phyloP scores from a whole-genome alignment of 2,329 filamentous ascomycete genomes.

The Xylariomycetidae sp. region DNA sequence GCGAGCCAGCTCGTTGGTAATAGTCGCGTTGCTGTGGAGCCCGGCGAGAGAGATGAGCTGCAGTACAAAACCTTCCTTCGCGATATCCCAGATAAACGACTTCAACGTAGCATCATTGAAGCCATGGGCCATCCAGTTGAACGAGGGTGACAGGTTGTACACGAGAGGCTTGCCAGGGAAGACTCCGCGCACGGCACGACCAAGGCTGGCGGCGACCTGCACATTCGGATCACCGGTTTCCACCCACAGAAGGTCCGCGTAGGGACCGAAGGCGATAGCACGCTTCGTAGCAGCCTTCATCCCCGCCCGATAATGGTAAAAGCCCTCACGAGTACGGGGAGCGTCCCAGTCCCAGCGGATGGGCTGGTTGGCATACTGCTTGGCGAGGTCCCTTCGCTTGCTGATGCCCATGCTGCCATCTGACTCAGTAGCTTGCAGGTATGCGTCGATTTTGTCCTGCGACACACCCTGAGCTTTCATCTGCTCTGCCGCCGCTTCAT shows the following conservation, averaged over 20 bases:
- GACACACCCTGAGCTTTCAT: constrained; percentile 60
- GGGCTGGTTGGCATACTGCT: constrained; percentile 57
- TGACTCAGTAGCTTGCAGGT: constrained; percentile 54
- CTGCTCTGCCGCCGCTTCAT: constrained; percentile 79
- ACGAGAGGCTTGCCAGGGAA: constrained; percentile 82
- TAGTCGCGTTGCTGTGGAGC: constrained; percentile 58
- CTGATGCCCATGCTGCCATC: constrained; percentile 73
- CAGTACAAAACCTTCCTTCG: constrained; percentile 72
- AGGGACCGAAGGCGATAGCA: constrained; percentile 84
- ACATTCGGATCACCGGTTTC: constrained; percentile 90
- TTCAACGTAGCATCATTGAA: constrained; percentile 78
- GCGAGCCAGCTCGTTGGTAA: constrained; percentile 67
- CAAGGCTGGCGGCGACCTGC: constrained; percentile 67
- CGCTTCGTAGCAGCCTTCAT: constrained; percentile 87
- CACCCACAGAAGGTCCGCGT: constrained; percentile 93
- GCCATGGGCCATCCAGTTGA: constrained; percentile 97
- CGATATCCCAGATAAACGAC: constrained; percentile 95
- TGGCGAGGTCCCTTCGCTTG: constrained; percentile 67
- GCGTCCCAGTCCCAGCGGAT: constrained; percentile 87
- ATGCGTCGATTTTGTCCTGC: constrained; percentile 59
- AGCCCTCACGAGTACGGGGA: constrained; percentile 87
- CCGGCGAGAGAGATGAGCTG: constrained; percentile 63
- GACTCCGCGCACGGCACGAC: constrained; percentile 62
- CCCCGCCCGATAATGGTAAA: constrained; percentile 83
- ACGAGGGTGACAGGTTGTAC: constrained; percentile 93